These are phyloP conservation scores for Calonectria pauciramosa DNA, from an alignment of 2,329 filamentous ascomycete genomes.

Conservation along the genomic window DNA sequence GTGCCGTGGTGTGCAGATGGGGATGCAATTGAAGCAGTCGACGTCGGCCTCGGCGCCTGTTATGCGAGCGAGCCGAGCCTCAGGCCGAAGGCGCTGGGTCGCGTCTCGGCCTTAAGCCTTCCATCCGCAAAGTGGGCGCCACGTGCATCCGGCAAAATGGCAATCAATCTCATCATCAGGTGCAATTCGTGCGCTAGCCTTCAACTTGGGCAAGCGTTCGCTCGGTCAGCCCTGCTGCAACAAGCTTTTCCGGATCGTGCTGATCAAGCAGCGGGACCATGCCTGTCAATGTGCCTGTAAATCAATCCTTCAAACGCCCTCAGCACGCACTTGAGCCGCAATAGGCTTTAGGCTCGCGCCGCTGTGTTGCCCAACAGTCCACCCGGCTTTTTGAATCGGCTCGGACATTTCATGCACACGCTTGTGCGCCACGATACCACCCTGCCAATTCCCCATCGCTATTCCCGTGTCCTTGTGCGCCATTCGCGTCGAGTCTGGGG, in stretches of 20 bases:
- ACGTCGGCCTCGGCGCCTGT: slow-evolving; percentile 20
- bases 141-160: not conserved
- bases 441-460: not conserved
- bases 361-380: not conserved
- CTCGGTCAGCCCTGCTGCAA: not conserved
- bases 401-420: not conserved
- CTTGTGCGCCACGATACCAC: not conserved
- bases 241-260: not conserved
- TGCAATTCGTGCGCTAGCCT: not conserved
- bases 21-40: not conserved
- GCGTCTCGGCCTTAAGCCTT: slow-evolving; percentile 10
- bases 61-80: slow-evolving; percentile 16
- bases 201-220: not conserved
- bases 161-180: slow-evolving; percentile 20
- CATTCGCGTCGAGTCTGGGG: not conserved
- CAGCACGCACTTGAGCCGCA: not conserved
- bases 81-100: not conserved
- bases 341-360: not conserved
- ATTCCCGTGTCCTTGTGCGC: not conserved
- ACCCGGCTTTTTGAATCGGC: not conserved
- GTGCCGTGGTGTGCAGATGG: slow-evolving; percentile 5
- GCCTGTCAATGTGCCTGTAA: not conserved
- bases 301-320: not conserved
- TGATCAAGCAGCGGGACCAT: not conserved
- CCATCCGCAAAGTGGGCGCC: not conserved